A percentile compares a stretch with the other conserved stretches of the same genome.
Evolutionary conservation across 139 green algal species (phyloP).

Genomic region (Choricystis sp.): DNA sequence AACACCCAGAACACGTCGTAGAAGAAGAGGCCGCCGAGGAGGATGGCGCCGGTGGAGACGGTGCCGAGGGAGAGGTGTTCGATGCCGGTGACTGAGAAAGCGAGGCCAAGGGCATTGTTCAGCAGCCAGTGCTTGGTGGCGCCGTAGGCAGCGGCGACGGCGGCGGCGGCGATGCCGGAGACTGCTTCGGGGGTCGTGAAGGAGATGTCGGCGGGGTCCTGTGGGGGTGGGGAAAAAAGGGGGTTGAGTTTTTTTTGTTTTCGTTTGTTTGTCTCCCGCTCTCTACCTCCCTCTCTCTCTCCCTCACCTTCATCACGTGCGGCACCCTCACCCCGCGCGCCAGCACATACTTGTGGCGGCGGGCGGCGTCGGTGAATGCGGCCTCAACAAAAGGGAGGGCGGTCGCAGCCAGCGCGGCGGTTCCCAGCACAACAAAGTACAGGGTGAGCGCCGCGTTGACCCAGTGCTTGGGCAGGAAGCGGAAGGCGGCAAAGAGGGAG

Average conservation of each 20-base stretch:
- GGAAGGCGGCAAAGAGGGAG: constrained; percentile 87
- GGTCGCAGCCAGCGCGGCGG: constrained; percentile 47
- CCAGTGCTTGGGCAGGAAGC: constrained; percentile 79
- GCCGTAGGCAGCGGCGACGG: constrained; percentile 73
- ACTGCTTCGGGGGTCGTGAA: constrained; percentile 38
- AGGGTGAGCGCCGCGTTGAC: constrained; percentile 49
- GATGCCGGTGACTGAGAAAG: constrained; percentile 86
- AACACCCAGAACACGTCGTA: constrained; percentile 99
- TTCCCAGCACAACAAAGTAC: constrained; percentile 87
- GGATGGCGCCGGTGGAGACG: constrained; percentile 53
- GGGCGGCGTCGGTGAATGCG: constrained; percentile 16
- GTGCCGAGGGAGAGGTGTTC: constrained; percentile 82
- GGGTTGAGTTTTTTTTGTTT: too few species aligned
- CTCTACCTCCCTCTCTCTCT: neutral
- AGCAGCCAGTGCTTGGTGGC: constrained; percentile 80
- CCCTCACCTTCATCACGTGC: constrained; percentile 16
- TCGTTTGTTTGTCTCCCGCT: too few species aligned
- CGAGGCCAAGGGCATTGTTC: constrained; percentile 90
- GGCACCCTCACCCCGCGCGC: constrained; percentile 11
- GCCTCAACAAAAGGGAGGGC: constrained; percentile 35
- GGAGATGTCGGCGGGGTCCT: constrained; percentile 22
- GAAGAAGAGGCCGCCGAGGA: constrained; percentile 78
- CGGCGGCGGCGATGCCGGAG: constrained; percentile 19
- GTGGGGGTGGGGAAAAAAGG: neutral
- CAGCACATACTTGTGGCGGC: constrained; percentile 3